Evolutionary conservation across 306 rosid species (phyloP), one percentile per base, ranked within the genome.

Genomic region (Pyrus pyrifolia): DNA sequence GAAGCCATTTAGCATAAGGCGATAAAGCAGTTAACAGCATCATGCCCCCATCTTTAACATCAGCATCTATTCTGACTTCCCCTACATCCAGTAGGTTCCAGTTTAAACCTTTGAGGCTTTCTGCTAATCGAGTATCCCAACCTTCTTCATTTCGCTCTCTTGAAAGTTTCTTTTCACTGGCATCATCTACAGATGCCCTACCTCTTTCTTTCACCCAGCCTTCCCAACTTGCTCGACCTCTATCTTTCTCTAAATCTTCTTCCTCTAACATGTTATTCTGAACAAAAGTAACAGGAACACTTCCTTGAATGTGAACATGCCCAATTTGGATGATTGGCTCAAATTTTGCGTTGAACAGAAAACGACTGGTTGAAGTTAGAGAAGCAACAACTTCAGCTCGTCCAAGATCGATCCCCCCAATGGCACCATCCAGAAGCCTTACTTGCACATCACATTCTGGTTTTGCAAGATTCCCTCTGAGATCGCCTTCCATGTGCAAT

Each of bases 401-500:
- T 74, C 91, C 97, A 35, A 95, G 96, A 89, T 90, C 96, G 82
- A 90, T 73, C 60, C 97, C 98, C 61, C 96, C 97, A 79, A 95
- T 80, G 68, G 91, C 83, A 77, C 98, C 97, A 85, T 95, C 97
- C 31, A 95, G 90, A 82, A 95, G 97, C 91, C 97, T 87, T 80
- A 95, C 90, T 87, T 90, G 97, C 80, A 91, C 93, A 83, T 95
- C 97, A 83, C 97, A 95, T 82, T 92, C 97, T 78, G 97, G 98
- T 82, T 89, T 95, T 74, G 81, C 93, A 76, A 92, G 89, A 77
- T 85, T 95, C 44, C 98, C 97, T 82, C 97, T 87, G 46, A 95
- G 96, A 87, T 95, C 97, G 71, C 98, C 98, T 83, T 95, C 98
- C 98, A 95, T 95, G 85, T 95, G 96, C 89, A 95, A 85, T 82